Base-by-base conservation (phyloP, 2,329 filamentous ascomycete species). In the Botrytis squamosa region DNA sequence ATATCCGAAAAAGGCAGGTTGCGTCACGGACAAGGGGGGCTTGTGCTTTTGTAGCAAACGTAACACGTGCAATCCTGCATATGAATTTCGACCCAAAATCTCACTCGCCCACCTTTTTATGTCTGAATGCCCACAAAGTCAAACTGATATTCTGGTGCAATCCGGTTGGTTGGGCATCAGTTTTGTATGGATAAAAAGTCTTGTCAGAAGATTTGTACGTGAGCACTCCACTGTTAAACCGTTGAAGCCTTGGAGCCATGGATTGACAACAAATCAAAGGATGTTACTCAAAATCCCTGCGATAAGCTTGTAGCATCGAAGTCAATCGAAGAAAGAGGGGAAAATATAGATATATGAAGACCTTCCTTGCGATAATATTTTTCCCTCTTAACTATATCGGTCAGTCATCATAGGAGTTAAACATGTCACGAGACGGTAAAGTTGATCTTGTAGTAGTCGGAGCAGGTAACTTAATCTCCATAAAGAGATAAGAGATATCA, bases 401-500 rank as follows among this genome's bases (percentile, higher is more conserved):
- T 33, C 38, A 12, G 9, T 33, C n/a, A 22, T 25, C n/a, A 22
- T 38, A 36, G 12, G 49, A 69, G 49, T 33, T 16, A 33, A 69
- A 40, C 3, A 69, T 69, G 66, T 29, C 66, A 14, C 49, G 10
- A 42, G 22, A 33, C 7, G 40, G 36, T 49, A 46, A 64, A 63
- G 55, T 68, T 12, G 63, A 72, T 36, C 44, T 72, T 29, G 49
- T 68, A 36, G 63, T 72, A 33, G 25, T 72, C 9, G 70, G 70
- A 18, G 70, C 70, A 72, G 70, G 70, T 72, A 68, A 57, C 16
- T 57, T 18, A 18, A 29, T 14, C 33, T 38, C 8, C 25, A 38
- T 10, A 20, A 14, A 57, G 10, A 40, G 49, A 12, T 42, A 6
- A 29, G 52, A 57, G 52, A 71, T 42, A 25, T 3, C 38, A 69